These are phyloP conservation scores for Solanum hybrid DNA, from an alignment of 305 asterid genomes.

Conservation along the genomic window DNA sequence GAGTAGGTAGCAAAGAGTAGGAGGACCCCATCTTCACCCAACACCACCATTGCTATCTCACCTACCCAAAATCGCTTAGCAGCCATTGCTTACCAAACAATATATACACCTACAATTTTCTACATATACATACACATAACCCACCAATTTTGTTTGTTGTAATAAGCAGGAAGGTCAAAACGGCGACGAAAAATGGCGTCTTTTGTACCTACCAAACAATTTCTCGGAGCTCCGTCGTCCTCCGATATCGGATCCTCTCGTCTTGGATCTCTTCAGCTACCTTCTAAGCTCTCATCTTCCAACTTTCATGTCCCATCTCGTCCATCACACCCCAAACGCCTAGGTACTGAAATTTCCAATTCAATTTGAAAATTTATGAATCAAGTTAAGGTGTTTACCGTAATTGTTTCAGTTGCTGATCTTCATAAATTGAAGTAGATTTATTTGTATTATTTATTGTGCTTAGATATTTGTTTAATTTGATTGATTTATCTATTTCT, in stretches of 20 bases:
- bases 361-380: not conserved
- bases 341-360: slow-evolving; percentile 28
- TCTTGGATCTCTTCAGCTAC: slow-evolving; percentile 39
- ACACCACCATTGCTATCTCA: not conserved
- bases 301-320: slow-evolving; percentile 42
- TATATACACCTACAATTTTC: not conserved
- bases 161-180: not conserved
- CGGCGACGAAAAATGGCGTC: slow-evolving; percentile 29
- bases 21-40: not conserved
- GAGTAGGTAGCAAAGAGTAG: not conserved
- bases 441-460: not conserved
- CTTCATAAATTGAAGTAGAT: not conserved
- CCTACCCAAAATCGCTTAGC: slow-evolving; percentile 1
- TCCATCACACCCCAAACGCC: slow-evolving; percentile 41
- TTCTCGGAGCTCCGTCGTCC: slow-evolving; percentile 41
- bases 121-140: not conserved
- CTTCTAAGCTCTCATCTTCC: slow-evolving; percentile 25
- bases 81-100: not conserved
- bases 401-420: not conserved
- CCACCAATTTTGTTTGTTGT: not conserved
- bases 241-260: slow-evolving; percentile 25
- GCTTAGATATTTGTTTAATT: not conserved
- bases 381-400: not conserved
- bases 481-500: not conserved
- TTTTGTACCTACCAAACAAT: slow-evolving; percentile 38